Evolutionary conservation across 148 eudicot genomes (phyloP).

Genomic region (Talinum fruticosum): DNA sequence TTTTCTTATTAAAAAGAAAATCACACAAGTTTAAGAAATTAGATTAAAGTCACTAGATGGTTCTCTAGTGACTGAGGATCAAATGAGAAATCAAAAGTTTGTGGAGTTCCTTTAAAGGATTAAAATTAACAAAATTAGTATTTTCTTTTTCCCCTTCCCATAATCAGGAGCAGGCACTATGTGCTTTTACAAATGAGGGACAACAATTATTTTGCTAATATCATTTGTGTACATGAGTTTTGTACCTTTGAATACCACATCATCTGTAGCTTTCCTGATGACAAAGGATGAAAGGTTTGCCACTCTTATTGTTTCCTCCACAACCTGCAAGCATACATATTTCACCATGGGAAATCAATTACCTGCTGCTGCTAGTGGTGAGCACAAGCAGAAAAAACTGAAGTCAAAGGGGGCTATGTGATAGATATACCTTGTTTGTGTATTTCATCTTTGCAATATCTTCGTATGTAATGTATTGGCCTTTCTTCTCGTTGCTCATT

Average conservation of each 20-base stretch:
- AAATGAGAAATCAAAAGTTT: no score
- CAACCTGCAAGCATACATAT: slow-evolving; percentile 28
- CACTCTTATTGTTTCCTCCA: slow-evolving; percentile 46
- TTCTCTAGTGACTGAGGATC: no score
- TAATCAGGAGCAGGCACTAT: no score
- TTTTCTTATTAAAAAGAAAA: no score
- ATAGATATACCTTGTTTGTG: slow-evolving; percentile 16
- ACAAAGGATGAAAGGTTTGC: slow-evolving; percentile 33
- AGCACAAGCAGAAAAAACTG: not conserved
- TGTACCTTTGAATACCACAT: slow-evolving; percentile 43
- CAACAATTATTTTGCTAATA: not conserved
- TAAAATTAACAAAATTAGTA: no score
- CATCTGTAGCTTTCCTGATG: slow-evolving; percentile 36
- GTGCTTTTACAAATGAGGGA: not conserved
- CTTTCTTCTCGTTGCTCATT: slow-evolving; percentile 4
- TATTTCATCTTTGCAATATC: slow-evolving; percentile 15
- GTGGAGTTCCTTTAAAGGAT: not conserved
- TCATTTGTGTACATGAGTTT: not conserved
- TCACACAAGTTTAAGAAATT: no score
- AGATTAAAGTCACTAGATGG: no score
- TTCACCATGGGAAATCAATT: not conserved
- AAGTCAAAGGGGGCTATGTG: not conserved
- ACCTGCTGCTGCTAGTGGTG: not conserved
- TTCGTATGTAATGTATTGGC: slow-evolving; percentile 7
- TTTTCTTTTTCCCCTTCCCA: no score